Evolutionary conservation across 805 yeast species (phyloP), one percentile per base, ranked within the genome.

Genomic region (Jamesozyma rosinii): DNA sequence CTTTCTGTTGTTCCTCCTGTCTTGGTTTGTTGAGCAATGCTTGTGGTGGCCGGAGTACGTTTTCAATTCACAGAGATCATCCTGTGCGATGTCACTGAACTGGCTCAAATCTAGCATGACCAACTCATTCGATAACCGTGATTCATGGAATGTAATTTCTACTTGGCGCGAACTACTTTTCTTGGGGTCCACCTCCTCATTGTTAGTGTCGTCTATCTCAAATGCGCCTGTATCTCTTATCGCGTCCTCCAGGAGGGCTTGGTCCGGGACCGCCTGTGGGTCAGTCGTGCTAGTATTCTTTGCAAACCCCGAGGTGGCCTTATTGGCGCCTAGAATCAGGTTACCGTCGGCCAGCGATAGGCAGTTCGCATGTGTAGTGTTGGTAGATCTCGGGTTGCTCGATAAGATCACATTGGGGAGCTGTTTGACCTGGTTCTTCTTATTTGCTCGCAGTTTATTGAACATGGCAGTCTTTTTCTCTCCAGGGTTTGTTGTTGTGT

Each of bases 61-160:
- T 48, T 69, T 74, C 36, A 83, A 53, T 58, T 86, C 94, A 19
- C 86, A 89, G 6, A 85, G 63, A 54, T 83, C 85, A 15, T 95
- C 95, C n/a, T 71, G 77, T 42, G 68, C 67, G 1, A 84, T 75
- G 0, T 81, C 83, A 0, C 85, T 82, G 0, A 85, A 49, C 3
- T 76, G 64, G 0, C 67, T 54, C 17, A 79, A 61, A 54, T 86
- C 89, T 1, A 88, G 54, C 37, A 82, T 59, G 2, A 88, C 83
- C 31, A 75, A 76, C 31, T 78, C 79, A 1, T 66, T 35, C 1
- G 79, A 75, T 0, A 73, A 67, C 20, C 85, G 64, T 3, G 74
- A 51, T 48, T 88, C 95, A 55, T 89, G 97, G 51, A 84, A 66
- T 11, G 50, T 48, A 14, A 59, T 33, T 37, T 57, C 66, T 34